These are phyloP conservation scores for Tetradesmus obliquus DNA, from an alignment of 139 green algal genomes.

Conservation along the genomic window DNA sequence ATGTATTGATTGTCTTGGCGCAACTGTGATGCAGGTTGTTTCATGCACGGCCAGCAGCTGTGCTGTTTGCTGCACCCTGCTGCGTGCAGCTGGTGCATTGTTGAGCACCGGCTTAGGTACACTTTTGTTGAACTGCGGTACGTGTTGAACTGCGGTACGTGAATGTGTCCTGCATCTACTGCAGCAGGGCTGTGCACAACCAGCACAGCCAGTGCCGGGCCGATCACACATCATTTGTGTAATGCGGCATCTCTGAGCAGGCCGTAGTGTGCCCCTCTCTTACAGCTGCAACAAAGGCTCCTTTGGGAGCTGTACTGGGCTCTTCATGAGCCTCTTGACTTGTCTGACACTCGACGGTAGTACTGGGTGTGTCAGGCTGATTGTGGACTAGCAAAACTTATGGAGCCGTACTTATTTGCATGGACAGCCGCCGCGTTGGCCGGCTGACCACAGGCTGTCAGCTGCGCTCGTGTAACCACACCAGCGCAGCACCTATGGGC, in stretches of 20 bases:
- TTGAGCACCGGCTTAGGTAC: not conserved
- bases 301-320: not conserved
- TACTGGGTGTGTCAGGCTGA: not conserved
- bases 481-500: not conserved
- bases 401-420: not conserved
- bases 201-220: not conserved
- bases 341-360: not conserved
- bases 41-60: not conserved
- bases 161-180: not conserved
- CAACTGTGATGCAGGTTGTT: not conserved
- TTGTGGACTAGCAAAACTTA: not conserved
- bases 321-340: not conserved
- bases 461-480: not conserved
- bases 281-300: not conserved
- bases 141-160: not conserved
- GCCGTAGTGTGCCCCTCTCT: not conserved
- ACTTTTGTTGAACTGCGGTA: not conserved
- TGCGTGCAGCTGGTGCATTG: not conserved
- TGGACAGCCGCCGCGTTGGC: not conserved
- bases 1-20: not conserved
- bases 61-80: not conserved
- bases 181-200: not conserved
- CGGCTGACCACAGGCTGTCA: not conserved
- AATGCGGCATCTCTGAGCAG: not conserved
- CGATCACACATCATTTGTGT: not conserved